Percentiles rank a stretch among this genome's conserved stretches.
These are phyloP conservation scores for Colletotrichum liaoningense DNA, from an alignment of 2,329 filamentous ascomycete species.

Conservation along the genomic window DNA sequence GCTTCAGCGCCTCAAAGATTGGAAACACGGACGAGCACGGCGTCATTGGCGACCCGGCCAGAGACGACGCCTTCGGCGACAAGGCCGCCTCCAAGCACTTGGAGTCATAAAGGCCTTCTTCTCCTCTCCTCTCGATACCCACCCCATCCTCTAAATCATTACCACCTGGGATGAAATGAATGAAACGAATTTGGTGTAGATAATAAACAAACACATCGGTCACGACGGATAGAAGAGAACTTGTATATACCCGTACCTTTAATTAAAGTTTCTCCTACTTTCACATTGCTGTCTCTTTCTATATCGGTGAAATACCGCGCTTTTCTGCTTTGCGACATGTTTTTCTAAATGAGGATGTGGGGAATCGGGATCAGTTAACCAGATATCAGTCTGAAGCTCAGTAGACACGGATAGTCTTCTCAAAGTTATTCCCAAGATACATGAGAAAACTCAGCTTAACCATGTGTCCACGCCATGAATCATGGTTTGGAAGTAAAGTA, in stretches of 20 bases:
- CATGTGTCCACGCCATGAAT: too few relatives aligned
- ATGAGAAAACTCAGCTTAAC: too few relatives aligned
- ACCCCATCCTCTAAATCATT: neutral
- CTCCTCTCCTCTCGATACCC: neutral
- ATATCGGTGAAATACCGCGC: neutral
- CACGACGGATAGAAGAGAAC: neutral
- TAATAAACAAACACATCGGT: neutral
- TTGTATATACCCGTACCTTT: neutral
- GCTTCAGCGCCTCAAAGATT: slow-evolving; percentile 31
- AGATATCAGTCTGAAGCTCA: neutral
- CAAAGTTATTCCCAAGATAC: too few relatives aligned
- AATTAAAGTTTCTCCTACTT: neutral
- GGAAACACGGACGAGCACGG: slow-evolving; percentile 26
- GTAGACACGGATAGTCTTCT: too few relatives aligned
- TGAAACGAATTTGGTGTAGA: neutral
- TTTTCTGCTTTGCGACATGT: neutral
- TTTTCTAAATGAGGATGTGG: neutral
- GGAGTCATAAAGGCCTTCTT: slow-evolving; percentile 4
- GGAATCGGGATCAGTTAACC: neutral
- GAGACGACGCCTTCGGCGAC: neutral
- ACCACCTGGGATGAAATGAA: neutral
- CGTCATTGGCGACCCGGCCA: slow-evolving; percentile 21
- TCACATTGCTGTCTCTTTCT: neutral
- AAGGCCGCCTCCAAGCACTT: slow-evolving; percentile 29
- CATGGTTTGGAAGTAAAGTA: too few relatives aligned